Evolutionary conservation across 768 basidiomycete genomes (phyloP).

Genomic region (Udeniomyces megalosporus): DNA sequence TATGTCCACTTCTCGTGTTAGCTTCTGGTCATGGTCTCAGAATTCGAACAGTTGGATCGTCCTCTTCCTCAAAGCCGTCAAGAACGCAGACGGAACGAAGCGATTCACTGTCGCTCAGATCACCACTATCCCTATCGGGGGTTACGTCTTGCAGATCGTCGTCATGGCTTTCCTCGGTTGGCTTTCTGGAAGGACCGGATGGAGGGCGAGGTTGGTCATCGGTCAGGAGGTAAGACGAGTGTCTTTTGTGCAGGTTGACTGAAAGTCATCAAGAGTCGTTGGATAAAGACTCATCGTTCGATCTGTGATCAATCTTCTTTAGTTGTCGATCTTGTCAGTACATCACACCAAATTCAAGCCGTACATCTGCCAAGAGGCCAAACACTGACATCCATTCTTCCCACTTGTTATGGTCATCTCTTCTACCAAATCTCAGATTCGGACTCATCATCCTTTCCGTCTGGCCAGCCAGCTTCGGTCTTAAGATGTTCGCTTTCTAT

Average conservation of each 20-base stretch:
- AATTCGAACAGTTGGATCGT: constrained; percentile 19
- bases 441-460: neutral
- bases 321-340: too few relatives aligned
- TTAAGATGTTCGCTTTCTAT: constrained; percentile 21
- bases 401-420: neutral
- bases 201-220: constrained; percentile 16
- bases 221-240: constrained; percentile 17
- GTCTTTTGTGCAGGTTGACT: neutral
- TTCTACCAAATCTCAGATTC: too few relatives aligned
- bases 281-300: too few relatives aligned
- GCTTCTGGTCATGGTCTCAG: too few relatives aligned
- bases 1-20: too few relatives aligned
- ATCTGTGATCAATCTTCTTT: too few relatives aligned
- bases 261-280: too few relatives aligned
- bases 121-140: constrained; percentile 21
- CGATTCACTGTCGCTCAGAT: constrained; percentile 16
- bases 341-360: too few relatives aligned
- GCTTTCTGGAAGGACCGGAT: constrained; percentile 16
- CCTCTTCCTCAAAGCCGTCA: constrained; percentile 20
- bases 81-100: constrained; percentile 17
- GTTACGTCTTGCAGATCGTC: constrained; percentile 20
- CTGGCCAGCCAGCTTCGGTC: constrained; percentile 18
- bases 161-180: constrained; percentile 20
- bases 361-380: too few relatives aligned
- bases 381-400: neutral